phyloP scores from a whole-genome alignment of 2,329 filamentous ascomycete genomes.

The Blastomyces percursus region DNA sequence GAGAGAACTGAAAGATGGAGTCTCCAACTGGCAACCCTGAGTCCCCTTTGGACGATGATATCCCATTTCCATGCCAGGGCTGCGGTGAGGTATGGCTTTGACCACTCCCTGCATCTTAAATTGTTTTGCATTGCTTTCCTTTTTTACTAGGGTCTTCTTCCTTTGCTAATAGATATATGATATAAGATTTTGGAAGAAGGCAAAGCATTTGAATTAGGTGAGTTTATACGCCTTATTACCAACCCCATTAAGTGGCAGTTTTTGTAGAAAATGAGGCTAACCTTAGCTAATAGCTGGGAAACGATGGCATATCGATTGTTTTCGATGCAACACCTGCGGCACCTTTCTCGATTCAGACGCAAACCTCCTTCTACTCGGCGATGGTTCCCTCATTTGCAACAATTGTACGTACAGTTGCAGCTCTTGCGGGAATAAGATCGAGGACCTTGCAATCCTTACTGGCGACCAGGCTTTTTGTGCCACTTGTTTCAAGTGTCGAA shows the following conservation, averaged over 20 bases:
- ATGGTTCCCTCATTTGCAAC: slow-evolving; percentile 97
- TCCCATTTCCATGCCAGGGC: slow-evolving; percentile 76
- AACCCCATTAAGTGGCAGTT: slow-evolving; percentile 10
- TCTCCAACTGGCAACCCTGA: slow-evolving; percentile 40
- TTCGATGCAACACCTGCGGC: slow-evolving; percentile 90
- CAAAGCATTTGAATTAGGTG: slow-evolving; percentile 95
- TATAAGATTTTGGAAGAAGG: slow-evolving; percentile 89
- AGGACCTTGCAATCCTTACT: slow-evolving; percentile 92
- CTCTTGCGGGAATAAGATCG: slow-evolving; percentile 93
- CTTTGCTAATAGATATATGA: slow-evolving; percentile 3
- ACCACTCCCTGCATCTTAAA: slow-evolving; percentile 5
- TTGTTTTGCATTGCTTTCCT: slow-evolving; percentile 13
- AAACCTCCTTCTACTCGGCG: slow-evolving; percentile 89
- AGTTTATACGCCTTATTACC: slow-evolving; percentile 24
- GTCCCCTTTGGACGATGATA: slow-evolving; percentile 65
- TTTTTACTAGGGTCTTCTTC: slow-evolving; percentile 8
- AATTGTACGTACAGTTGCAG: slow-evolving; percentile 99
- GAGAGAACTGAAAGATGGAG: slow-evolving; percentile 1
- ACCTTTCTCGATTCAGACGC: slow-evolving; percentile 96
- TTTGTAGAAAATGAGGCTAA: slow-evolving; percentile 3
- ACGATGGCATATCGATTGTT: slow-evolving; percentile 98
- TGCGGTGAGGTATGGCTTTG: slow-evolving; percentile 64
- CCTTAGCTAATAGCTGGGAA: slow-evolving; percentile 59
- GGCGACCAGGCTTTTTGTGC: slow-evolving; percentile 97
- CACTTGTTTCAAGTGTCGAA: slow-evolving; percentile 91